These are phyloP conservation scores for Macrotyloma uniflorum DNA, from an alignment of 306 rosid species.

Conservation along the genomic window DNA sequence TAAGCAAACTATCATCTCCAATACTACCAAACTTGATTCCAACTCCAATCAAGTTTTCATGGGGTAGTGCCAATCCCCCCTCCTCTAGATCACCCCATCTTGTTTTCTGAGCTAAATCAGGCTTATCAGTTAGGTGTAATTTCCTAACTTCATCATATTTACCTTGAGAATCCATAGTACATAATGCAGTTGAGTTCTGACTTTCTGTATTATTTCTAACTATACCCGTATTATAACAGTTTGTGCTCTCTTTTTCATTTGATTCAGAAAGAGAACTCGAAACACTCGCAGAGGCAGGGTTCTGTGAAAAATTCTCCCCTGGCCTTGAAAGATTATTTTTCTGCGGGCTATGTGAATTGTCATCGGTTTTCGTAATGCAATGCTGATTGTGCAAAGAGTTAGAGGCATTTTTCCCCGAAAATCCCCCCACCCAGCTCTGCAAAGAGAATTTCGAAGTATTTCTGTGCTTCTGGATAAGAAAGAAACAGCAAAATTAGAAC, in stretches of 20 bases:
- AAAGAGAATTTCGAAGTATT: slow-evolving; percentile 80
- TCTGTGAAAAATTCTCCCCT: slow-evolving; percentile 47
- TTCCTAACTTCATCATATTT: slow-evolving; percentile 51
- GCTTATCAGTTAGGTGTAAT: slow-evolving; percentile 45
- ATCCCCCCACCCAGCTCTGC: slow-evolving; percentile 88
- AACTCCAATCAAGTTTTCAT: slow-evolving; percentile 58
- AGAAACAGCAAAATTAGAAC: slow-evolving; percentile 18
- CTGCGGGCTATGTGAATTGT: slow-evolving; percentile 47
- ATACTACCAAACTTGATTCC: slow-evolving; percentile 93
- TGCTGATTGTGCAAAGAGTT: slow-evolving; percentile 46
- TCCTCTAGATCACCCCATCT: slow-evolving; percentile 74
- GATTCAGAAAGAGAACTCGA: slow-evolving; percentile 44
- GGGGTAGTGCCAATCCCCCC: slow-evolving; percentile 51
- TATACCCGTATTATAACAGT: slow-evolving; percentile 37
- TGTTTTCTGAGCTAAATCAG: slow-evolving; percentile 53
- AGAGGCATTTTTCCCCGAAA: slow-evolving; percentile 64
- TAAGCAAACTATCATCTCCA: slow-evolving; percentile 67
- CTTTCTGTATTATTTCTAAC: slow-evolving; percentile 45
- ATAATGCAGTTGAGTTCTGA: slow-evolving; percentile 44
- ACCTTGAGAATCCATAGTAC: slow-evolving; percentile 44
- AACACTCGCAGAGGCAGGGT: slow-evolving; percentile 45
- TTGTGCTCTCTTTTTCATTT: slow-evolving; percentile 44
- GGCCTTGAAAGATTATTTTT: slow-evolving; percentile 53
- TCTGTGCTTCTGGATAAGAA: slow-evolving; percentile 77
- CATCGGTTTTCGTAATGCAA: slow-evolving; percentile 43